These are phyloP conservation scores for Salinomyces thailandicus DNA, from an alignment of 2,329 filamentous ascomycete species.

Conservation along the genomic window DNA sequence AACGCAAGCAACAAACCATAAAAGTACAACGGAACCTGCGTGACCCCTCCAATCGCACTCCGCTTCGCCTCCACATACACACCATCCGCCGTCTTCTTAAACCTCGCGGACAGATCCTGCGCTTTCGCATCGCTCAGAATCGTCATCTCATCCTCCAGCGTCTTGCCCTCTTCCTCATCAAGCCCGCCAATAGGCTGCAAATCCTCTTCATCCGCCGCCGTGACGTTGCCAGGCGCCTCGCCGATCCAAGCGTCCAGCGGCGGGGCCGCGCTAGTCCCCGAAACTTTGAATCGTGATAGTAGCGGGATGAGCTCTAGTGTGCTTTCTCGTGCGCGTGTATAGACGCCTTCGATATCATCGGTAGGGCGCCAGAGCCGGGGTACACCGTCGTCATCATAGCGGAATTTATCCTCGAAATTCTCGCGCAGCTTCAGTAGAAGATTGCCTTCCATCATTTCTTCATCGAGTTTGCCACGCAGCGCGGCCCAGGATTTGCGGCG, in stretches of 20 bases:
- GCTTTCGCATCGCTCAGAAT: conserved; percentile 83
- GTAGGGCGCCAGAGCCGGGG: conserved; percentile 93
- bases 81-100: conserved; percentile 97
- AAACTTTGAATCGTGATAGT: conserved; percentile 70
- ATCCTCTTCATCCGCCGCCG: conserved; percentile 81
- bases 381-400: conserved; percentile 89
- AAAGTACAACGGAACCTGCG: conserved; percentile 89
- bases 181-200: conserved; percentile 80
- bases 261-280: conserved; percentile 62
- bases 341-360: conserved; percentile 93
- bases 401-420: conserved; percentile 99
- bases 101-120: conserved; percentile 82
- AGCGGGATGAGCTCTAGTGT: conserved; percentile 86
- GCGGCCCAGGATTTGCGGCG: conserved; percentile 92
- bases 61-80: conserved; percentile 98
- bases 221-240: conserved; percentile 59
- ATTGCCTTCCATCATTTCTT: conserved; percentile 97
- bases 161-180: conserved; percentile 81
- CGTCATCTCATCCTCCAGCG: conserved; percentile 90
- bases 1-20: conserved; percentile 79
- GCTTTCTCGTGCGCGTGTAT: conserved; percentile 83
- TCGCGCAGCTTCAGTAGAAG: conserved; percentile 88
- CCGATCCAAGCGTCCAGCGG: conserved; percentile 82
- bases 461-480: conserved; percentile 79
- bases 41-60: conserved; percentile 88